Percentiles rank a stretch among this genome's conserved stretches.
Evolutionary conservation across 2,329 filamentous ascomycete genomes (phyloP).

Genomic region (Aspergillus sp.): DNA sequence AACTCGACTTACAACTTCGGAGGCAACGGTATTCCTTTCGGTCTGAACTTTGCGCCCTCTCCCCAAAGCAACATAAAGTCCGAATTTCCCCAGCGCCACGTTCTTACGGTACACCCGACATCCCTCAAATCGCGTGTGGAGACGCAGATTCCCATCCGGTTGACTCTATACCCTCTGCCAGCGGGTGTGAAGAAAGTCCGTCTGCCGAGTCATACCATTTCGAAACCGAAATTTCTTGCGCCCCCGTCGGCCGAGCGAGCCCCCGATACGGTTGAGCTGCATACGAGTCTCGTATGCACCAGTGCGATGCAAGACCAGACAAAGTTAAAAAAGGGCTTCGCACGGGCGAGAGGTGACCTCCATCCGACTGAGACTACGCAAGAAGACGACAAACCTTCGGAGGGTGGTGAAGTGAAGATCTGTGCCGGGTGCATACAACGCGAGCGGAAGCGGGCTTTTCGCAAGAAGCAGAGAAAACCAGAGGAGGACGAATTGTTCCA

Average conservation of each 20-base stretch:
- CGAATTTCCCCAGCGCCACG: constrained; percentile 35
- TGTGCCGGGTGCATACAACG: constrained; percentile 87
- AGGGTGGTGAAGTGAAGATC: constrained; percentile 91
- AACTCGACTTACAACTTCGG: constrained; percentile 39
- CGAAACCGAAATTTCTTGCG: constrained; percentile 85
- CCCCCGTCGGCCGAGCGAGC: constrained; percentile 65
- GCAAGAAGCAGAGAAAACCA: constrained; percentile 90
- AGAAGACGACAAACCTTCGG: constrained; percentile 70
- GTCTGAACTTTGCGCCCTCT: constrained; percentile 35
- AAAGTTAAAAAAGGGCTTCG: constrained; percentile 65
- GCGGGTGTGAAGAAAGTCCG: constrained; percentile 75
- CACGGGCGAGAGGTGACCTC: constrained; percentile 49
- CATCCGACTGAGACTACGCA: constrained; percentile 50
- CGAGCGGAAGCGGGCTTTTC: constrained; percentile 83
- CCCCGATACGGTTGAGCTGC: constrained; percentile 74
- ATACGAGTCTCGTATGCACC: constrained; percentile 82
- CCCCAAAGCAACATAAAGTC: constrained; percentile 26
- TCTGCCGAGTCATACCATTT: constrained; percentile 85
- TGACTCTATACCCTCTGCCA: constrained; percentile 75
- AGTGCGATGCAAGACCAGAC: constrained; percentile 80
- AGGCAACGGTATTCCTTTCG: constrained; percentile 32
- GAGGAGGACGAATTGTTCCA: constrained; percentile 90
- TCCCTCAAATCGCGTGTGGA: constrained; percentile 87
- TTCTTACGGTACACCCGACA: constrained; percentile 62
- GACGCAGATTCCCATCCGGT: constrained; percentile 87